phyloP scores from a whole-genome alignment of 495 filamentous ascomycete species.

The Tuber calosporum region DNA sequence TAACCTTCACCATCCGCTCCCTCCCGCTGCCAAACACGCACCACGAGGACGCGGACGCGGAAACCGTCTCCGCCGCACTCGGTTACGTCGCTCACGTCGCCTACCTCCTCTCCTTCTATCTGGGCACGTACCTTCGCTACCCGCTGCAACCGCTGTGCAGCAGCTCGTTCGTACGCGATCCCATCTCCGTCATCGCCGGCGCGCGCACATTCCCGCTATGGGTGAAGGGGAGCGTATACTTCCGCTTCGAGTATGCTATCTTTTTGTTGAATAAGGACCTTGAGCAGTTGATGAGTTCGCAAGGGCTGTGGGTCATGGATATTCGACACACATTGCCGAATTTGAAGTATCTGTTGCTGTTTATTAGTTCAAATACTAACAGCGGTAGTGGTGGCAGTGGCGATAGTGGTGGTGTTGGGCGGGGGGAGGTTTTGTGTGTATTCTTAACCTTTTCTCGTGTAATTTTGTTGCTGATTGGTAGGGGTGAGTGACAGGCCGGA shows the following conservation, averaged over 20 bases:
- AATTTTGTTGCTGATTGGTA: background rate
- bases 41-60: conserved; percentile 51
- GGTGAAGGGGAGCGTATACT: conserved; percentile 65
- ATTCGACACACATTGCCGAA: conserved; percentile 87
- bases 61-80: conserved; percentile 69
- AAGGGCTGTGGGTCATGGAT: conserved; percentile 70
- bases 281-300: conserved; percentile 69
- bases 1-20: conserved; percentile 72
- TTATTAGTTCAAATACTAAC: background rate
- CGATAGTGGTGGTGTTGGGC: background rate
- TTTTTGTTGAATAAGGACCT: conserved; percentile 93
- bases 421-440: background rate
- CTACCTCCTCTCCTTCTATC: conserved; percentile 72
- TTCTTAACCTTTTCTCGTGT: background rate
- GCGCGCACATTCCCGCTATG: conserved; percentile 72
- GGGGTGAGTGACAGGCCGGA: conserved; percentile 13
- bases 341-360: conserved; percentile 64
- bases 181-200: conserved; percentile 48
- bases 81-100: conserved; percentile 73
- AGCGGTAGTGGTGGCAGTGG: background rate
- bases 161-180: conserved; percentile 69
- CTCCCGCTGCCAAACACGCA: conserved; percentile 61
- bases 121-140: conserved; percentile 70
- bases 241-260: conserved; percentile 88
- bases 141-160: conserved; percentile 65